Evolutionary conservation across 768 basidiomycete species (phyloP).

Genomic region (Leucosporidium scottii): DNA sequence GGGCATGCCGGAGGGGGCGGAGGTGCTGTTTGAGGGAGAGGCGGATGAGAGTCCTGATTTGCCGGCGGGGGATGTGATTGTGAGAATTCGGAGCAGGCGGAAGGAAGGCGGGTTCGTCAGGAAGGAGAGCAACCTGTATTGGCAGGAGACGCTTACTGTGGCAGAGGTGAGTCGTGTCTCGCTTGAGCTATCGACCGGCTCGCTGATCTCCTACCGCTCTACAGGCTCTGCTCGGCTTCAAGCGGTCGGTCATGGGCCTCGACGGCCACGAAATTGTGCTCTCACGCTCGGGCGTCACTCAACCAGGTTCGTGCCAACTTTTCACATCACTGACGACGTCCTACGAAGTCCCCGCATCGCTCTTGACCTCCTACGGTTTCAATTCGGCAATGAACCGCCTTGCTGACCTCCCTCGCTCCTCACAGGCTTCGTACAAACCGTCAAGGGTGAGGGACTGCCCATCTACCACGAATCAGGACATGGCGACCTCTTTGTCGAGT

Average conservation of each 20-base stretch:
- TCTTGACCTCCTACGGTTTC: too few relatives aligned
- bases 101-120: constrained; percentile 74
- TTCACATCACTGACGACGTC: too few relatives aligned
- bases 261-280: constrained; percentile 75
- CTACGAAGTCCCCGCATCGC: too few relatives aligned
- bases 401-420: not conserved
- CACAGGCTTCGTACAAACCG: constrained; percentile 73
- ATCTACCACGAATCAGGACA: constrained; percentile 52
- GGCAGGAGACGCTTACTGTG: constrained; percentile 81
- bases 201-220: not conserved
- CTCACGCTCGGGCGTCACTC: constrained; percentile 71
- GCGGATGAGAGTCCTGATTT: constrained; percentile 93
- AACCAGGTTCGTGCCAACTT: constrained; percentile 58
- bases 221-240: constrained; percentile 94
- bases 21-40: constrained; percentile 91
- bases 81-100: constrained; percentile 71
- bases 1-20: constrained; percentile 88
- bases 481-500: constrained; percentile 88
- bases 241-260: constrained; percentile 80
- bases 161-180: constrained; percentile 63
- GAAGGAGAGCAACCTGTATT: constrained; percentile 85
- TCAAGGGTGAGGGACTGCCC: constrained; percentile 87
- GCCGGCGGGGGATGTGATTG: constrained; percentile 87
- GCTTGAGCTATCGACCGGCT: too few relatives aligned
- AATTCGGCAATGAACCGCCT: not conserved